Conservation (phyloP, 768 basidiomycete genomes). For the Mycena alexandri region DNA sequence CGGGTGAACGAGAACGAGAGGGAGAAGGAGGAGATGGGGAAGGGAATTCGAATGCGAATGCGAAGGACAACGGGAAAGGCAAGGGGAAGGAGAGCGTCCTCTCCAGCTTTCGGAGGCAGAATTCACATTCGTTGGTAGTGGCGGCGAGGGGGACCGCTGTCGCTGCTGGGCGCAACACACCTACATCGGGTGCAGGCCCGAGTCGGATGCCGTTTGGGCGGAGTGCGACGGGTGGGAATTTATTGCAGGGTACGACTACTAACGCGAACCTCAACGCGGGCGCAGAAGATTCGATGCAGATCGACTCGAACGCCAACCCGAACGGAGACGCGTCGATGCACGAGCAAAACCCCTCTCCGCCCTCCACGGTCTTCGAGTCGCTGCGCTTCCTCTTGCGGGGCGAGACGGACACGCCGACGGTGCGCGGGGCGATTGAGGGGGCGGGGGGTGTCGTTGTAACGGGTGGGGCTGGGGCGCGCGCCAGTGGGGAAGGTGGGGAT, state of each 20-base stretch:
- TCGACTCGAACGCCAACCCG: background rate
- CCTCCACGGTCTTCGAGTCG: conserved; percentile 59
- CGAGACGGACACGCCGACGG: conserved; percentile 71
- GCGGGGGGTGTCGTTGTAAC: conserved; percentile 72
- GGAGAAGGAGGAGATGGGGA: conserved; percentile 29
- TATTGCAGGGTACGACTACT: no score
- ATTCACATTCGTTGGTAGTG: conserved; percentile 69
- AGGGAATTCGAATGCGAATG: no score
- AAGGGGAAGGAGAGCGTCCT: conserved; percentile 57
- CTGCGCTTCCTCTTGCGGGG: conserved; percentile 71
- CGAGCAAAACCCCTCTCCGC: background rate
- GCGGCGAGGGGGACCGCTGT: conserved; percentile 30
- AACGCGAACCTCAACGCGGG: background rate
- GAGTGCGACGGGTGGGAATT: background rate
- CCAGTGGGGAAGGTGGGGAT: conserved; percentile 56
- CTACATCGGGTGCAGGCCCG: conserved; percentile 32
- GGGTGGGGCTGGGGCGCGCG: no score
- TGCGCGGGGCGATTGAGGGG: conserved; percentile 70
- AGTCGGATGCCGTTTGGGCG: conserved; percentile 32
- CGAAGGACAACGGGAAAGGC: background rate
- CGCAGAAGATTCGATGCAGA: background rate
- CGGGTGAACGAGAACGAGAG: conserved; percentile 15
- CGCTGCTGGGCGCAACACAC: background rate
- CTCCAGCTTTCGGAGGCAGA: conserved; percentile 70
- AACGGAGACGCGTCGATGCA: no score